These are phyloP conservation scores for Xanthoceras sorbifolium DNA, from an alignment of 345 rosid genomes.

Conservation along the genomic window DNA sequence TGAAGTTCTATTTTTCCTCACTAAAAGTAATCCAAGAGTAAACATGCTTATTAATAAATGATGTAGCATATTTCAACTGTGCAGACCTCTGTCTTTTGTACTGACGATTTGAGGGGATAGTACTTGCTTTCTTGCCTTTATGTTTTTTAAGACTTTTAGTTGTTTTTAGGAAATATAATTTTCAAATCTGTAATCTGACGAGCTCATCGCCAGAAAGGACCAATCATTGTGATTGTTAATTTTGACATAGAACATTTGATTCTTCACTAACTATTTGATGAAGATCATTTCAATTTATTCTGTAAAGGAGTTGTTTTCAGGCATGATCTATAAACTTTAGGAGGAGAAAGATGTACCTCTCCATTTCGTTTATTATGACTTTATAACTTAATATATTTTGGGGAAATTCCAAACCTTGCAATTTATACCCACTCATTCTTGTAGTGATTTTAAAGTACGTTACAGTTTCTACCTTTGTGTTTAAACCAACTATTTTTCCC, in stretches of 20 bases:
- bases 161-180: not conserved
- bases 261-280: not conserved
- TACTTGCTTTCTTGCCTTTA: not conserved
- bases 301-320: not conserved
- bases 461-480: not conserved
- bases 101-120: not conserved
- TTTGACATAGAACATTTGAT: not conserved
- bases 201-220: not conserved
- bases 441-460: not conserved
- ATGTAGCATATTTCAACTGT: not conserved
- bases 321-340: not conserved
- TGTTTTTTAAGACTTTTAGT: not conserved
- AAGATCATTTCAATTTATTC: not conserved
- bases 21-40: not conserved
- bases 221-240: not conserved
- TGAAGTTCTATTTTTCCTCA: not conserved
- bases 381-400: not conserved
- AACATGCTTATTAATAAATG: not conserved
- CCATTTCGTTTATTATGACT: not conserved
- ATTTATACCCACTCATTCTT: not conserved
- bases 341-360: not conserved
- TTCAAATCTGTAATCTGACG: not conserved
- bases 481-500: not conserved
- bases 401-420: not conserved
- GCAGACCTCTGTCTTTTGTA: not conserved